Conservation (phyloP, 2,329 filamentous ascomycete species). For the Fusarium mangiferae region DNA sequence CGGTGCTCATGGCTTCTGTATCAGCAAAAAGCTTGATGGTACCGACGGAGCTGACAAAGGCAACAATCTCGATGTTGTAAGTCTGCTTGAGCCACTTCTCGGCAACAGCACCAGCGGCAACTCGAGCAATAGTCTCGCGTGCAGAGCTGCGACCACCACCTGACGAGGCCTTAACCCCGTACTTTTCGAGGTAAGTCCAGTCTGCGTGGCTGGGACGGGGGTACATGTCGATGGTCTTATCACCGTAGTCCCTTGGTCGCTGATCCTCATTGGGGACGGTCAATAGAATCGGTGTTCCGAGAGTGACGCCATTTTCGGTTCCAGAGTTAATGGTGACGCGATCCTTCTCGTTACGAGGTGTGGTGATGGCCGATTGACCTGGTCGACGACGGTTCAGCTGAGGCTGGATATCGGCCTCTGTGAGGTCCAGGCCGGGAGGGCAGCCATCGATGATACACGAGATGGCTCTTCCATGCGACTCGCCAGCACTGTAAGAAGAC, state of each 20-base stretch:
- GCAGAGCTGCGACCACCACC: constrained; percentile 92
- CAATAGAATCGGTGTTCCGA: constrained; percentile 91
- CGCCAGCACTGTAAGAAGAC: constrained; percentile 55
- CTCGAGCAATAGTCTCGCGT: constrained; percentile 93
- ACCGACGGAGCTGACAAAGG: constrained; percentile 89
- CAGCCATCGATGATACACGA: constrained; percentile 95
- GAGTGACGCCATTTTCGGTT: constrained; percentile 86
- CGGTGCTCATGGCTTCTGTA: constrained; percentile 67
- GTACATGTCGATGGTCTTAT: constrained; percentile 89
- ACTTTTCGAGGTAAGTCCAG: constrained; percentile 97
- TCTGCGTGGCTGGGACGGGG: constrained; percentile 94
- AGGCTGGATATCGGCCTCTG: constrained; percentile 89
- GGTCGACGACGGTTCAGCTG: constrained; percentile 92
- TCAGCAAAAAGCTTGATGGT: constrained; percentile 52
- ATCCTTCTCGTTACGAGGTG: constrained; percentile 93
- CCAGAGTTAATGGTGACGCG: constrained; percentile 91
- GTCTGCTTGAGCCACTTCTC: constrained; percentile 89
- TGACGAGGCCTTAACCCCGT: constrained; percentile 90
- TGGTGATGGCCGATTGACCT: constrained; percentile 89
- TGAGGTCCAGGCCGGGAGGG: constrained; percentile 87
- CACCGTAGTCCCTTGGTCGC: constrained; percentile 89
- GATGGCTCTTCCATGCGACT: constrained; percentile 89
- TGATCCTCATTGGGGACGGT: constrained; percentile 93
- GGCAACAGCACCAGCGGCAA: constrained; percentile 90
- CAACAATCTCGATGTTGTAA: constrained; percentile 89